Base-by-base conservation (phyloP, 805 yeast species). In the Cyberlindnera maritima region DNA sequence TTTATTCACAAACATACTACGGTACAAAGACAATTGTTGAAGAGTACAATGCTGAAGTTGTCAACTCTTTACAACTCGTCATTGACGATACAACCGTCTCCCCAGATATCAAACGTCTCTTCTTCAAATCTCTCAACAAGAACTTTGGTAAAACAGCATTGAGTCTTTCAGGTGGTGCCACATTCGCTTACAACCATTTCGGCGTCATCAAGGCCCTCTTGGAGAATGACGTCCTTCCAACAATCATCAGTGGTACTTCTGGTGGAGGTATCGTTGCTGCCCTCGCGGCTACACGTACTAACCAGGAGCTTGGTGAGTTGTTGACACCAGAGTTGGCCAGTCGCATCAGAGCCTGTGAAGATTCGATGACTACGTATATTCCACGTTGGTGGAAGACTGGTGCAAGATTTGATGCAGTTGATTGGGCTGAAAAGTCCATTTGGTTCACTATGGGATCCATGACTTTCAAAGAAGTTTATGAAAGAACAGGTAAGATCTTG, bases 181-280 rank as follows among this genome's bases (percentile, higher is more conserved):
- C 86, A 26, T 87, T 86, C 62, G 80, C 91, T 1, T 83, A 84
- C 55, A 79, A 82, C 28, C 95, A 86, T 63, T 82, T 85, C 64
- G 95, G 95, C 2, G 78, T 86, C 3, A 74, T 85, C 23, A 82
- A 81, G 52, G 91, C 90, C 0, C 63, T 87, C 34, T 64, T 85
- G 5, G 90, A 87, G 48, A 76, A 77, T 47, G 84, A 82, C 60
- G 65, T 78, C 41, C 66, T 86, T 42, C 95, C 95, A 1, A 71
- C 72, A 4, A 83, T 86, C 32, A 70, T 87, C 9, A 77, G 87
- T 31, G 95, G 95, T 1, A 86, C 94, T 0, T 81, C 88, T 0
- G 92, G 94, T 2, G 95, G 95, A 14, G 92, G 90, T 1, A 65
- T 85, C 12, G 79, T 85, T 13, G 91, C 94, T 0, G 87, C 90